Evolutionary conservation across 75 land plant species (phyloP).

Genomic region (Sequoiadendron giganteum): DNA sequence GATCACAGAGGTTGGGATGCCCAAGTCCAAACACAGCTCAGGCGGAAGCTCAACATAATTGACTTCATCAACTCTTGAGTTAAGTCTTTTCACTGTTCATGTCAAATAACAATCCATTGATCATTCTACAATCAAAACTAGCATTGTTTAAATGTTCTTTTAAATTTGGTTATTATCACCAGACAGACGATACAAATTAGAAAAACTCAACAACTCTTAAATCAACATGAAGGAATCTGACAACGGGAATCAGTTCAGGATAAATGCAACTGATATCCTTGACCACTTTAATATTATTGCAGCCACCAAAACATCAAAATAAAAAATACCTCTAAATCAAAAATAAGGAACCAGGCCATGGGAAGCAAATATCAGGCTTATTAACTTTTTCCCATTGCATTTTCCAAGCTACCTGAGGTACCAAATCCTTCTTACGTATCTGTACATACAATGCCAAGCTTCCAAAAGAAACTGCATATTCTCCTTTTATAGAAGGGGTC

Average conservation of each 20-base stretch:
- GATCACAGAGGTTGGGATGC: conserved; percentile 39
- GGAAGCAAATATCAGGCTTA: not conserved
- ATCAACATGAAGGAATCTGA: not conserved
- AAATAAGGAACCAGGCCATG: not conserved
- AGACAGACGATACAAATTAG: not conserved
- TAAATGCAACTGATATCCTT: not conserved
- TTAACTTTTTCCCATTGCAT: not conserved
- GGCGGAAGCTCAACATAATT: conserved; percentile 69
- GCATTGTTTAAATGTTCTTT: not conserved
- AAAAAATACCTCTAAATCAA: not conserved
- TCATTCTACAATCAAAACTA: not conserved
- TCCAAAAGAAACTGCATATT: not conserved
- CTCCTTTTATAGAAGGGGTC: not conserved
- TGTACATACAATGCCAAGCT: not conserved
- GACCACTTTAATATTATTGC: not conserved
- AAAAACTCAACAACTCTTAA: not conserved
- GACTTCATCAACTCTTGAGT: conserved; percentile 13
- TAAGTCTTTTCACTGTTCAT: not conserved
- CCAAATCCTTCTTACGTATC: not conserved
- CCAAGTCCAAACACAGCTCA: conserved; percentile 66
- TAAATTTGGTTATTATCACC: not conserved
- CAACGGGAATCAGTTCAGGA: not conserved
- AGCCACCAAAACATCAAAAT: not conserved
- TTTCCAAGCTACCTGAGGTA: not conserved
- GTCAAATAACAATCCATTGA: not conserved